Percentiles rank a stretch among this genome's conserved stretches.
These are phyloP conservation scores for Vigna mungo DNA, from an alignment of 306 rosid species.

Conservation along the genomic window DNA sequence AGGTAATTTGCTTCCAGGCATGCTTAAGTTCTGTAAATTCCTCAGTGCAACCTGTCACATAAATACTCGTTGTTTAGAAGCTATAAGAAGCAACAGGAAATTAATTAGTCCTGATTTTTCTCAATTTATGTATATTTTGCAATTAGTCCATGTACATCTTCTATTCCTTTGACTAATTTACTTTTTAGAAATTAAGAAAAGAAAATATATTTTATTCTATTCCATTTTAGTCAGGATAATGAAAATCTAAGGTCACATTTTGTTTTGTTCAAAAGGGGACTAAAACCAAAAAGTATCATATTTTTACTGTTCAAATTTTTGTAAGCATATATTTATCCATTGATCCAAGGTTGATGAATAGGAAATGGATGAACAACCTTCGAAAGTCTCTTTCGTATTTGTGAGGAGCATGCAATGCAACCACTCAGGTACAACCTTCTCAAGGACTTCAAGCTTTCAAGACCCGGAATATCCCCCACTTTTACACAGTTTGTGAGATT, in stretches of 20 bases:
- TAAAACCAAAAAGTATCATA: too few species aligned
- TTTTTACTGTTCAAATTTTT: neutral
- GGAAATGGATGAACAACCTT: conserved; percentile 55
- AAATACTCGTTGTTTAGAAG: conserved; percentile 5
- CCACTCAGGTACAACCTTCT: conserved; percentile 56
- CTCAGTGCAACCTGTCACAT: conserved; percentile 60
- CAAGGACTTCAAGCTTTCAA: conserved; percentile 68
- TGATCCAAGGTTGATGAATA: neutral
- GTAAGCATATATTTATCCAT: neutral
- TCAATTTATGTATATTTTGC: neutral
- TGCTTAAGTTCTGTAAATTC: conserved; percentile 60
- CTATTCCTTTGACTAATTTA: neutral
- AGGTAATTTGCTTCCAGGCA: conserved; percentile 69
- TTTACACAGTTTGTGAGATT: conserved; percentile 65
- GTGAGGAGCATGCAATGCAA: conserved; percentile 58
- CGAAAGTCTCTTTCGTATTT: conserved; percentile 53
- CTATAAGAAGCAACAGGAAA: neutral
- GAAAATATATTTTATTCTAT: too few species aligned
- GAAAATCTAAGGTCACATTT: too few species aligned
- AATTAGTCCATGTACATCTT: neutral
- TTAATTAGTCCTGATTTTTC: neutral
- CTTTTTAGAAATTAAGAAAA: too few species aligned
- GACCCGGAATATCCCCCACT: conserved; percentile 66
- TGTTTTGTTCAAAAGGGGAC: too few species aligned
- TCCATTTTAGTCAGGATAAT: too few species aligned